Base-by-base conservation (phyloP, 1,284 basidiomycete species). In the Sutorius eximius region DNA sequence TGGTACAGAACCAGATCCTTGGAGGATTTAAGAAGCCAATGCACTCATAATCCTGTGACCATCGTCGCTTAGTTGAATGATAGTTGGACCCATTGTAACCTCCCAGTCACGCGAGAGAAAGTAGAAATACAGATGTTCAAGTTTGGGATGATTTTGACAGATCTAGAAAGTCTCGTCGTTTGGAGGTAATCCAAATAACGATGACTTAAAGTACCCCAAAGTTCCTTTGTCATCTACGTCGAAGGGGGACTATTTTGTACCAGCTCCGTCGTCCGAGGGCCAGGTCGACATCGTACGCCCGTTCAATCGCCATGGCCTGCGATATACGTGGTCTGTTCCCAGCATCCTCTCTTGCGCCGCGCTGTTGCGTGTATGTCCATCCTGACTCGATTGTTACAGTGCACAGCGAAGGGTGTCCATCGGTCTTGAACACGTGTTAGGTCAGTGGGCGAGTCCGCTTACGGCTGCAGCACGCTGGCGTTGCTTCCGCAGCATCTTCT, bases 1-100 rank as follows among this genome's bases (percentile, higher is more conserved):
- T 83, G n/a, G 63, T 80, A 22, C 81, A 83, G 63, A 77, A 79
- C 49, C 80, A 82, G 64, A 73, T 78, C 32, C 57, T 82, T 16
- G 58, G 61, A 40, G 66, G 62, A n/a, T 47, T 67, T 24, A 65
- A 51, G 41, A 38, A 15, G 15, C 43, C 61, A 15, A 42, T 46
- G 24, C 46, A 16, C 4, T 32, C 11, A 2, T 58, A 22, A 37
- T 34, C 32, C 16, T 45, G 36, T 27, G 43, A 38, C 3, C 24
- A n/a, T 47, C 52, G 29, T 30, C 22, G 24, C 18, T 36, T 3
- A n/a, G 16, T 27, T 27, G 24, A n/a, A 10, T 15, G 15, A 27
- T 16, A 40, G 22, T 32, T 32, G 9, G 22, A 22, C 38, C 20
- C 3, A 13, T 18, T 18, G n/a, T 37, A 37, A 29, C 13, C 15